Evolutionary conservation across 1,284 basidiomycete species (phyloP), one percentile per base, ranked within the genome.

Genomic region (Polyporus tsugae): DNA sequence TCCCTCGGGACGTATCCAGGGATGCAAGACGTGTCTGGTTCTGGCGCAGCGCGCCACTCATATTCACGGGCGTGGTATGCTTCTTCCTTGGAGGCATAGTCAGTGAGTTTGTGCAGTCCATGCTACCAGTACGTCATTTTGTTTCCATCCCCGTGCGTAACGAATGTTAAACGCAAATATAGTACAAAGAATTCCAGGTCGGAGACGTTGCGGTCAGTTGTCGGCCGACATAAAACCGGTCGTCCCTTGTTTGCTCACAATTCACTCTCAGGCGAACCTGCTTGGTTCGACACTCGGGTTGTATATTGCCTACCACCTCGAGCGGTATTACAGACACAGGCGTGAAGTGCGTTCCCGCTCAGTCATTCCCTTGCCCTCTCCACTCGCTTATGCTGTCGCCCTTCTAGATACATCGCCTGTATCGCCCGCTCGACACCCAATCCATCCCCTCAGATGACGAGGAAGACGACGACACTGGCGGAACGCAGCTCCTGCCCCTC

Each of bases 21-120:
- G 89, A 90, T 66, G 90, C 90, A 22, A 82, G 93, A 70, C 82
- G 92, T 70, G 86, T 94, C 78, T 94, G 92, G 90, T 88, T 94
- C 72, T 97, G 95, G 95, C 85, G 94, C n/a, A 86, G 92, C 76
- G 85, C 88, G 10, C 86, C 89, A 5, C 80, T 95, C 17, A 87
- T 93, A 55, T 84, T 94, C 70, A 93, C 94, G 0, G 78, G 80
- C 2, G 77, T 92, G 62, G 83, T 89, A 2, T 96, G 94, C 75
- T 89, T 92, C 79, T 85, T 95, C 75, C 87, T 91, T 72, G 95
- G 95, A 7, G 93, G 93, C 0, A 85, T 97, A 62, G 77, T 95
- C n/a, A 95, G 92, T 77, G 95, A 97, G 79, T 82, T 96, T 73
- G 89, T 97, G 0, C 95, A 96, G 77, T 90, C 92, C 5, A 75